phyloP scores from a whole-genome alignment of 495 filamentous ascomycete genomes.

The Lasiosphaeriaceae sp. region DNA sequence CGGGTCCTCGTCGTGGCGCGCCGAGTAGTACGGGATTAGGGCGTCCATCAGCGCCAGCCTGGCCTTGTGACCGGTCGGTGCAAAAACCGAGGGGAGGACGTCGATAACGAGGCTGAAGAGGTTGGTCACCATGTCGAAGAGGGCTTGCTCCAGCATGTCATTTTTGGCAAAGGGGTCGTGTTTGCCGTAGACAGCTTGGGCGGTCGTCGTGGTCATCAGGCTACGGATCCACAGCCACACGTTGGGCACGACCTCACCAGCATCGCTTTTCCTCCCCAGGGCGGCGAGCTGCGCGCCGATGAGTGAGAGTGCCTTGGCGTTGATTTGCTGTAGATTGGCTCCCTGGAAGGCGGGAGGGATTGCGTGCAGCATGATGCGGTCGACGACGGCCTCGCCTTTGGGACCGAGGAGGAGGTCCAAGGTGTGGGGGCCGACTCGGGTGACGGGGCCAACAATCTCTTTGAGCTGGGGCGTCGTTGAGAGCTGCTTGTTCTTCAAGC shows the following conservation, averaged over 20 bases:
- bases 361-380: not conserved
- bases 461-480: not conserved
- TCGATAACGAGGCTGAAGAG: not conserved
- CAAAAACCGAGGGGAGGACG: not conserved
- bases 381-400: not conserved
- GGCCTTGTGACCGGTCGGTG: not conserved
- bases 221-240: not conserved
- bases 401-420: not conserved
- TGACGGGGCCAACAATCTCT: not conserved
- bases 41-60: not conserved
- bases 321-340: not conserved
- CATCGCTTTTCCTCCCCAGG: too few species aligned
- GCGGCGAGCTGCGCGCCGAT: not conserved
- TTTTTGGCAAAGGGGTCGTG: not conserved
- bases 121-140: not conserved
- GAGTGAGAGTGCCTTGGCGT: not conserved
- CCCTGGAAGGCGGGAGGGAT: slow-evolving; percentile 1
- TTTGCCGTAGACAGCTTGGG: not conserved
- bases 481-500: slow-evolving; percentile 13
- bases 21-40: slow-evolving; percentile 7
- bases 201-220: not conserved
- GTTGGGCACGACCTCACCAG: too few species aligned
- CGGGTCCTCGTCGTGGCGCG: not conserved
- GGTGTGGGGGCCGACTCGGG: not conserved
- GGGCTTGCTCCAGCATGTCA: not conserved